phyloP scores from a whole-genome alignment of 2,329 filamentous ascomycete species.

The Endothia cerciana region DNA sequence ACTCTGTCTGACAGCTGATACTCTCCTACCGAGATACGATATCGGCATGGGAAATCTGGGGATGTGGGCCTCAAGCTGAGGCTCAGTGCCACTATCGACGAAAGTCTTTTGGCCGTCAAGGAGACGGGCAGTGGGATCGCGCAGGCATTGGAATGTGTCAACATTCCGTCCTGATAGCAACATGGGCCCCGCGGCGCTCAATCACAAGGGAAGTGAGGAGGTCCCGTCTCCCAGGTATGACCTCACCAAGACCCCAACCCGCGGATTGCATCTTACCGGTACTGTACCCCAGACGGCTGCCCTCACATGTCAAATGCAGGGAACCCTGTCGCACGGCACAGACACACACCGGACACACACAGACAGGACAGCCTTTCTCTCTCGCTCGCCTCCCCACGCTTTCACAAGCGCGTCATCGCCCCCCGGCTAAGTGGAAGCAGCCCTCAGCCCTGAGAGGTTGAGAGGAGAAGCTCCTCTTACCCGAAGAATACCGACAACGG shows the following conservation, averaged over 20 bases:
- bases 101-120: background rate
- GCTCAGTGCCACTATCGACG: background rate
- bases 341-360: background rate
- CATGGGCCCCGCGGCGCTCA: too few relatives aligned
- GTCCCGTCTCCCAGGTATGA: slow-evolving; percentile 4
- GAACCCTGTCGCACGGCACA: slow-evolving; percentile 6
- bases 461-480: slow-evolving; percentile 28
- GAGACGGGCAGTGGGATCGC: too few relatives aligned
- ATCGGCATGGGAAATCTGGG: slow-evolving; percentile 16
- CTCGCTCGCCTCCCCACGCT: slow-evolving; percentile 34
- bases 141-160: background rate
- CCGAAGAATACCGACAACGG: slow-evolving; percentile 28
- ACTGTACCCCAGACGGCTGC: background rate
- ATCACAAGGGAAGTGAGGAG: too few relatives aligned
- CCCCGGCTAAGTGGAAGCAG: slow-evolving; percentile 15
- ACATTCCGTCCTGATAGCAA: background rate
- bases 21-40: slow-evolving; percentile 22
- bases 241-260: slow-evolving; percentile 4
- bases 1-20: slow-evolving; percentile 5
- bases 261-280: background rate
- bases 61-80: background rate
- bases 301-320: slow-evolving; percentile 27
- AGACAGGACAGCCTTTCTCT: background rate
- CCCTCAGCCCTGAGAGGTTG: slow-evolving; percentile 16
- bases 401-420: slow-evolving; percentile 35